These are phyloP conservation scores for Capsicum chinense DNA, from an alignment of 257 asterid genomes.

Conservation along the genomic window DNA sequence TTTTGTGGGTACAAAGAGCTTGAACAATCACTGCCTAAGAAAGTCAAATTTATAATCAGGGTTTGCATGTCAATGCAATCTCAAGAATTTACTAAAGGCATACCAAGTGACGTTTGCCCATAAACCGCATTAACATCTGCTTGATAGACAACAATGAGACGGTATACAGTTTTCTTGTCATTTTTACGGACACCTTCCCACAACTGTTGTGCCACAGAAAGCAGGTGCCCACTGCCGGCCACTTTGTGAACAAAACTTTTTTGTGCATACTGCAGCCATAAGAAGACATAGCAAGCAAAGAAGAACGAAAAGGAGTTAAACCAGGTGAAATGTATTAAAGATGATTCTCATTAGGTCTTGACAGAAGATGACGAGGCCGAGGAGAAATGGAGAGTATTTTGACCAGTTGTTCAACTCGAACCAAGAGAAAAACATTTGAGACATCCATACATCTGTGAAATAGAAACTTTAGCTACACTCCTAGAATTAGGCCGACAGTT, in stretches of 20 bases:
- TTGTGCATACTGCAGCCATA: conserved; percentile 67
- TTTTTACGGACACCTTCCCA: conserved; percentile 77
- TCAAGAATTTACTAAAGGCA: conserved; percentile 44
- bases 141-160: conserved; percentile 64
- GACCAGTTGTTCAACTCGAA: background rate
- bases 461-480: background rate
- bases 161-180: conserved; percentile 83
- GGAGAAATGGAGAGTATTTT: background rate
- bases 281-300: conserved; percentile 21
- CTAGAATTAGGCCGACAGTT: background rate
- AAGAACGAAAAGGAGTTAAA: background rate
- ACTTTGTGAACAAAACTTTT: conserved; percentile 65
- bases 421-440: background rate
- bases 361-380: background rate
- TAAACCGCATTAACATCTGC: conserved; percentile 69
- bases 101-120: conserved; percentile 50
- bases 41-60: conserved; percentile 40
- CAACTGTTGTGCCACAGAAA: conserved; percentile 71
- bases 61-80: conserved; percentile 26
- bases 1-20: conserved; percentile 43
- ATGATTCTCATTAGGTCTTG: background rate
- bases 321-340: conserved; percentile 7
- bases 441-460: background rate
- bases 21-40: conserved; percentile 46
- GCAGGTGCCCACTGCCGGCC: conserved; percentile 52